phyloP scores from a whole-genome alignment of 2,329 filamentous ascomycete genomes.

The Ceratocystis lukuohia region DNA sequence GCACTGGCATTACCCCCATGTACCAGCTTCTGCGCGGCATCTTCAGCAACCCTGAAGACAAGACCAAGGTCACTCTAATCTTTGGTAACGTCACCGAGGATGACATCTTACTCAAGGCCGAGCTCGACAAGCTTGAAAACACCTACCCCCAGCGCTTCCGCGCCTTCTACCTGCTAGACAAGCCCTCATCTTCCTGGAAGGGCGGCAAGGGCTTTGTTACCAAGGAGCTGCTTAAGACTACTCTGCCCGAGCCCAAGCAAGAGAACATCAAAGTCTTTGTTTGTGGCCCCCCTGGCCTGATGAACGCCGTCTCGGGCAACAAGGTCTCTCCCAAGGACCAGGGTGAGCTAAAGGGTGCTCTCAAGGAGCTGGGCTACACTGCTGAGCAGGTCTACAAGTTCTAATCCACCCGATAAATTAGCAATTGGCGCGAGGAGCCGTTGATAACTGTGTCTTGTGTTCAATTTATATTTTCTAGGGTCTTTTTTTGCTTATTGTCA shows the following conservation, averaged over 20 bases:
- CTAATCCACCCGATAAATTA: constrained; percentile 29
- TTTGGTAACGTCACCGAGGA: constrained; percentile 83
- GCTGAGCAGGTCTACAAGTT: constrained; percentile 90
- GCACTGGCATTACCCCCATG: constrained; percentile 96
- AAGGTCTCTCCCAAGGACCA: constrained; percentile 93
- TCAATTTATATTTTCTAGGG: too few relatives aligned
- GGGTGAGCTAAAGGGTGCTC: constrained; percentile 68
- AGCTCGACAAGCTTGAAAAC: constrained; percentile 81
- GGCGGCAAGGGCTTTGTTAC: constrained; percentile 68
- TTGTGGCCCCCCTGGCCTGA: constrained; percentile 82
- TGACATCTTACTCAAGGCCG: constrained; percentile 80
- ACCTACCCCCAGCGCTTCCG: constrained; percentile 90
- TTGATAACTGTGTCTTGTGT: neutral
- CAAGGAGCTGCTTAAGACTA: constrained; percentile 89
- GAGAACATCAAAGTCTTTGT: constrained; percentile 95
- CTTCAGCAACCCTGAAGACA: constrained; percentile 91
- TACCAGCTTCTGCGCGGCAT: constrained; percentile 85
- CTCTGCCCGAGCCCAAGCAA: constrained; percentile 80
- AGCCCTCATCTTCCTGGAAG: constrained; percentile 62
- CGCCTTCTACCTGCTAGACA: constrained; percentile 86
- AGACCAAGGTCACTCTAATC: constrained; percentile 92
- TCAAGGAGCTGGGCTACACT: constrained; percentile 64
- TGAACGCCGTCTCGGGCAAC: constrained; percentile 78
- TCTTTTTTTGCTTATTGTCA: neutral
- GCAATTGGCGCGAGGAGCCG: too few relatives aligned